Evolutionary conservation across 2,329 filamentous ascomycete genomes (phyloP), one percentile per base, ranked within the genome.

Genomic region (Hansfordia pulvinata): DNA sequence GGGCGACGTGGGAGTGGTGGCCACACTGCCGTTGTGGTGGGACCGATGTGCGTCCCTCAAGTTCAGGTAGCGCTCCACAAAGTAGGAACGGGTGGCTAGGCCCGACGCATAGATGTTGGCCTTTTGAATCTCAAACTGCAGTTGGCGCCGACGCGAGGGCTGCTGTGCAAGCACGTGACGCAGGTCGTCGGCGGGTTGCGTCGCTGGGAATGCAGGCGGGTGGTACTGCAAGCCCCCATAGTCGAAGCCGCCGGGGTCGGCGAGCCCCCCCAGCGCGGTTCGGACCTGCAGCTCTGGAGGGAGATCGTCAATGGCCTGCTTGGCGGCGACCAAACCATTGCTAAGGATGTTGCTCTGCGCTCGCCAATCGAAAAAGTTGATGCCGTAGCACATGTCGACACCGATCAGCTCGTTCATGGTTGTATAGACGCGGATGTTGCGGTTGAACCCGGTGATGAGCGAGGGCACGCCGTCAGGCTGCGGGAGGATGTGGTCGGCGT

Each of bases 111-210:
- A 84, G 20, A 93, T 81, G 47, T 93, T 93, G 6, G 83, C 81
- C 47, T 92, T 93, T 47, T 93, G 84, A 17, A 93, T 90, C 52
- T 93, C 85, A 37, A 76, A 84, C 44, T 90, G 82, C 4, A 85
- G 48, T 29, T 64, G 58, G 2, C 69, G 61, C 3, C 69, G 62
- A 3, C 60, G 56, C 15, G 54, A 46, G 2, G 64, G 60, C 15
- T 69, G 54, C 12, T 54, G 50, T 28, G 60, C 59, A 31, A 69
- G 56, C 6, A 58, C 49, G 20, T 57, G 60, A 21, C 64, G 60
- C 10, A 69, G 41, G 35, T 71, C 66, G 34, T 66, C 54, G 7
- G 56, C 41, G 0, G 62, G 58, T 33, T 61, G 56, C 5, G 51
- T 48, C 28, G 49, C 53, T 6, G 54, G 58, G 42, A 62, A 67